Percentiles rank a stretch among this genome's conserved stretches.
These are phyloP conservation scores for Mycena rosella DNA, from an alignment of 768 basidiomycete species.

Conservation along the genomic window DNA sequence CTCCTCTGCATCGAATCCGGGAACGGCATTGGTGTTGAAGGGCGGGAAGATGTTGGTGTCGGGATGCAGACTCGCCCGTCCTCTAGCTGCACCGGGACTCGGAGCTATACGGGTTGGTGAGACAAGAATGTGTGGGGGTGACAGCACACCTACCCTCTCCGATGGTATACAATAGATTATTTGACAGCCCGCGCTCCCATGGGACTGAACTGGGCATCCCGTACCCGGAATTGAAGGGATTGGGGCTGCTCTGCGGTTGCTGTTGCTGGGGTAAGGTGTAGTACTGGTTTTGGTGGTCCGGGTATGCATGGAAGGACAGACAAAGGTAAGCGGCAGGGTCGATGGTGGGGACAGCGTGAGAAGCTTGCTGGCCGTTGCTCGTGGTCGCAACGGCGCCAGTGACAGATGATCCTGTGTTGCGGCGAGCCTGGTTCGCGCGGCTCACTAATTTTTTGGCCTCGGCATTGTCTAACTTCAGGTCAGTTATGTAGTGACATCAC, in stretches of 20 bases:
- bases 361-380: not conserved
- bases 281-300: not conserved
- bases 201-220: not conserved
- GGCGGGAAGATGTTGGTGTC: no score
- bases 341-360: not conserved
- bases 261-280: not conserved
- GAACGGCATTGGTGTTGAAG: not conserved
- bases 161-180: not conserved
- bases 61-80: no score
- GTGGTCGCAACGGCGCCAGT: no score
- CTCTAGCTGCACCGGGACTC: no score
- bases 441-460: no score
- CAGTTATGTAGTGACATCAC: no score
- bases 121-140: no score
- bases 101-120: no score
- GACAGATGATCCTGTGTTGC: no score
- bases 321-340: not conserved
- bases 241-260: constrained; percentile 3
- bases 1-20: not conserved
- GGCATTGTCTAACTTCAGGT: no score
- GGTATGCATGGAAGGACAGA: not conserved
- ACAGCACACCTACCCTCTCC: not conserved
- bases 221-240: not conserved
- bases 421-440: no score
- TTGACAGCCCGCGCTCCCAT: not conserved